Evolutionary conservation across 1,139 yeast genomes (phyloP).

Genomic region (Scheffersomyces illinoinensis): DNA sequence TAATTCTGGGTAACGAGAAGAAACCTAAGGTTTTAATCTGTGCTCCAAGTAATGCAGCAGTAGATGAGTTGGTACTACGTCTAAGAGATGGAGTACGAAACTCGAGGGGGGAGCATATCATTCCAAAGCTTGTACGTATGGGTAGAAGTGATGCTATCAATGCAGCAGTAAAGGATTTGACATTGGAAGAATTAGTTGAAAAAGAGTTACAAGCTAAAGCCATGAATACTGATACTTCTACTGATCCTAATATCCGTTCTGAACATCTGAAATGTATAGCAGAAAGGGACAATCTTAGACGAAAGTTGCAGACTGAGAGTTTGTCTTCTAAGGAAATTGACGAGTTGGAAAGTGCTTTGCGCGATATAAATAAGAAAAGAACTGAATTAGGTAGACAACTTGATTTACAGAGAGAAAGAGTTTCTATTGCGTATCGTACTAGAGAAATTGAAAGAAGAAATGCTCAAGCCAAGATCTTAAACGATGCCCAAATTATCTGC

Average conservation of each 20-base stretch:
- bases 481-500: constrained; percentile 85
- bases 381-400: constrained; percentile 71
- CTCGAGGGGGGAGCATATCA: constrained; percentile 54
- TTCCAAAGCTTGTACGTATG: constrained; percentile 79
- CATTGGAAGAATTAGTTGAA: constrained; percentile 87
- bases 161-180: constrained; percentile 75
- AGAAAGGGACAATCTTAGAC: constrained; percentile 52
- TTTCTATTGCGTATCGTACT: constrained; percentile 66
- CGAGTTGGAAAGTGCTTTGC: constrained; percentile 47
- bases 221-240: constrained; percentile 29
- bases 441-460: constrained; percentile 78
- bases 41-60: constrained; percentile 99
- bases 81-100: constrained; percentile 70
- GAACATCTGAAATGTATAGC: constrained; percentile 53
- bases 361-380: constrained; percentile 58
- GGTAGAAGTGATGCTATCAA: constrained; percentile 92
- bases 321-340: constrained; percentile 41
- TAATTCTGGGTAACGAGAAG: constrained; percentile 10
- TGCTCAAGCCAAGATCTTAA: constrained; percentile 69
- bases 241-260: constrained; percentile 50
- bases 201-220: constrained; percentile 52
- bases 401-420: constrained; percentile 77
- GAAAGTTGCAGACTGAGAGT: constrained; percentile 32
- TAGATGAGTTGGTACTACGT: constrained; percentile 92
- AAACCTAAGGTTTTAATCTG: constrained; percentile 67